Conservation (phyloP, 768 basidiomycete genomes). For the Candolleomyces efflorescens region DNA sequence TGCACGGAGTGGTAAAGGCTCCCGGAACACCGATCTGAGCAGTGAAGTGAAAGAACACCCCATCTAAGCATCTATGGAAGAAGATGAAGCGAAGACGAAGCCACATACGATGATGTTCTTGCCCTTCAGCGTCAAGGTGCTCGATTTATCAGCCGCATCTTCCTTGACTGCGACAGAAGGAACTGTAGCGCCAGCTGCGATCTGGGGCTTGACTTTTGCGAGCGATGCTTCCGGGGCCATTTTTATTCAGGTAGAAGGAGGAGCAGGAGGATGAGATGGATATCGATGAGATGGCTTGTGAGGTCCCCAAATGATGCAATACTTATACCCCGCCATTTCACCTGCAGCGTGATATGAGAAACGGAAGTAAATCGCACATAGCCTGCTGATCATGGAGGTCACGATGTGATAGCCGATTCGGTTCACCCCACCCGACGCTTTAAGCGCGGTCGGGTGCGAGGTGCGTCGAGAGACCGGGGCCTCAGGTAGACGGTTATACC, state of each 20-base stretch:
- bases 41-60: not conserved
- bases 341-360: not conserved
- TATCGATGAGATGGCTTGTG: not conserved
- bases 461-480: too few relatives aligned
- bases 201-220: conserved; percentile 26
- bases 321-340: not conserved
- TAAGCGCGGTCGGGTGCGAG: too few relatives aligned
- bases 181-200: conserved; percentile 44
- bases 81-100: not conserved
- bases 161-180: conserved; percentile 57
- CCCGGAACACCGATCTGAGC: conserved; percentile 69
- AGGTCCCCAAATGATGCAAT: not conserved
- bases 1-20: conserved; percentile 73
- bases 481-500: too few relatives aligned
- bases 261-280: not conserved
- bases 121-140: conserved; percentile 45
- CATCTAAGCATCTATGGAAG: not conserved
- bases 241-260: not conserved
- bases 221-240: conserved; percentile 5
- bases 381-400: too few relatives aligned
- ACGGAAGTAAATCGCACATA: too few relatives aligned
- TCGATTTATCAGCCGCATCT: conserved; percentile 39
- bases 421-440: too few relatives aligned
- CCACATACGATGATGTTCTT: conserved; percentile 59
- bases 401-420: too few relatives aligned